phyloP scores from a whole-genome alignment of 768 basidiomycete species.

The Neoboletus brunneissimus region DNA sequence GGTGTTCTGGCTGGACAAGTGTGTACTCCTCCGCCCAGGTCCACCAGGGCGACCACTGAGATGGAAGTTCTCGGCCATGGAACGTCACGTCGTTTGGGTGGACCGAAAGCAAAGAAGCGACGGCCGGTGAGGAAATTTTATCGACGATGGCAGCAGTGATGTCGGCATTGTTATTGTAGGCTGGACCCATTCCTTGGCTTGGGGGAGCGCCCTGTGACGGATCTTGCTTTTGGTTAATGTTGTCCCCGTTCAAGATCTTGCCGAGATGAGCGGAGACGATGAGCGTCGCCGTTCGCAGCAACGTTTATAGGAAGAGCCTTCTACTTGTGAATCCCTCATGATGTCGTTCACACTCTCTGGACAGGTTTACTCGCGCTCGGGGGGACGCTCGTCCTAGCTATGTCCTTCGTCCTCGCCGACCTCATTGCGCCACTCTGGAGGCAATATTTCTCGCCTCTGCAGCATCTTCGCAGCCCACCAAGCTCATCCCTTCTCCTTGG shows the following conservation, averaged over 20 bases:
- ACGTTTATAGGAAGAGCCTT: not conserved
- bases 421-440: slow-evolving; percentile 43
- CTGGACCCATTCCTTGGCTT: not conserved
- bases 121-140: slow-evolving; percentile 19
- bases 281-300: not conserved
- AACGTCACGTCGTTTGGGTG: slow-evolving; percentile 48
- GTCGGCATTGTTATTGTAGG: not conserved
- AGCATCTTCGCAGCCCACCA: slow-evolving; percentile 45
- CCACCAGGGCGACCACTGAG: slow-evolving; percentile 38
- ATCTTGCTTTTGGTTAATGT: not conserved
- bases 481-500: slow-evolving; percentile 49
- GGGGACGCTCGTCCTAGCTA: slow-evolving; percentile 13
- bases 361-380: not conserved
- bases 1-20: slow-evolving; percentile 11
- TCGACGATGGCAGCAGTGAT: slow-evolving; percentile 15
- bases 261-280: not conserved
- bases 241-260: not conserved
- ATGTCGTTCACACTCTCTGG: slow-evolving; percentile 6
- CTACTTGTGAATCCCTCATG: not conserved
- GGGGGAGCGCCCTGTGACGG: not conserved
- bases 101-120: slow-evolving; percentile 37
- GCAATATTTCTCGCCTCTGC: slow-evolving; percentile 48
- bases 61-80: slow-evolving; percentile 17
- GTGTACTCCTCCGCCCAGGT: slow-evolving; percentile 28
- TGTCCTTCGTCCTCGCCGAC: slow-evolving; percentile 30